phyloP scores from a whole-genome alignment of 805 yeast species.

The Blastobotrys terrestris region DNA sequence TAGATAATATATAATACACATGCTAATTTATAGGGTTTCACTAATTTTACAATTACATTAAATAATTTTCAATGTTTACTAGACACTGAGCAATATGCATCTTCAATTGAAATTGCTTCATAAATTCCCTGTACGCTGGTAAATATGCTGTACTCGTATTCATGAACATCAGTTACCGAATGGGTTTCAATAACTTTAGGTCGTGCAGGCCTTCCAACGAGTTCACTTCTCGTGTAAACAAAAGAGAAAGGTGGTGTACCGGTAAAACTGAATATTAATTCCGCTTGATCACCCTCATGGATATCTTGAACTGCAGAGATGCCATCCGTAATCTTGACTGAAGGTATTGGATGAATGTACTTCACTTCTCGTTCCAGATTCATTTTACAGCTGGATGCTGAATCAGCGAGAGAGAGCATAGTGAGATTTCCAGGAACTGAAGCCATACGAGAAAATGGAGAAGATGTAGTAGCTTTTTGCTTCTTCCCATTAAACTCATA shows the following conservation, averaged over 20 bases:
- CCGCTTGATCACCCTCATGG: slow-evolving; percentile 93
- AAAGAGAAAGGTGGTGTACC: slow-evolving; percentile 90
- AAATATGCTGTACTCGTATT: slow-evolving; percentile 58
- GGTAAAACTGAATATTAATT: slow-evolving; percentile 69
- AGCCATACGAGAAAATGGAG: slow-evolving; percentile 63
- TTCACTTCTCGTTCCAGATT: slow-evolving; percentile 26
- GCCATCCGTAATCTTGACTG: slow-evolving; percentile 84
- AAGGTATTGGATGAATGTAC: slow-evolving; percentile 52
- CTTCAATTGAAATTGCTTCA: slow-evolving; percentile 86
- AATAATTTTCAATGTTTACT: slow-evolving; percentile 1
- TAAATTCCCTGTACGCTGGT: slow-evolving; percentile 90
- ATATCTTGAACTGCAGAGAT: slow-evolving; percentile 69
- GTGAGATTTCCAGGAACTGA: slow-evolving; percentile 73
- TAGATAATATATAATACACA: not conserved
- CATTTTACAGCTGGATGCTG: slow-evolving; percentile 59
- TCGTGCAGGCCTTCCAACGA: slow-evolving; percentile 30
- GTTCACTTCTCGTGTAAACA: slow-evolving; percentile 72
- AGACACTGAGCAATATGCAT: slow-evolving; percentile 56
- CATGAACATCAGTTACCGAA: slow-evolving; percentile 55
- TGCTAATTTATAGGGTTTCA: not conserved
- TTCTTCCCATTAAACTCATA: slow-evolving; percentile 64
- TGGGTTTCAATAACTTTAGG: slow-evolving; percentile 52
- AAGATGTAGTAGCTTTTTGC: slow-evolving; percentile 49
- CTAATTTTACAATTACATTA: not conserved
- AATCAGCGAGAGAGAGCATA: slow-evolving; percentile 65